phyloP scores from a whole-genome alignment of 1,139 yeast species.

The Debaryomycetaceae sp. region DNA sequence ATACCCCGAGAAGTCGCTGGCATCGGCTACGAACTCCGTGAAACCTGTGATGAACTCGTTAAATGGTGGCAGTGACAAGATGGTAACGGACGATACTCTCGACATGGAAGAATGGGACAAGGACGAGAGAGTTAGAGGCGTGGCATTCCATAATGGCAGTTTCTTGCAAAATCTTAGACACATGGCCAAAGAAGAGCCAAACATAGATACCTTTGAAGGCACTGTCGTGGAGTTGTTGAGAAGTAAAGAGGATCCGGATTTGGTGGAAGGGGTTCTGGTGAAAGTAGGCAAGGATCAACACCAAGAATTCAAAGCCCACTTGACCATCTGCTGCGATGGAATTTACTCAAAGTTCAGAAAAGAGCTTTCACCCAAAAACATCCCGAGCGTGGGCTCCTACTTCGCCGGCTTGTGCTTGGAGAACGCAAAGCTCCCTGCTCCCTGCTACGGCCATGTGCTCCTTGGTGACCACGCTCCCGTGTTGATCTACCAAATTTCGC shows the following conservation, averaged over 20 bases:
- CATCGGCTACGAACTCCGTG: slow-evolving; percentile 38
- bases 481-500: slow-evolving; percentile 80
- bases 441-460: slow-evolving; percentile 84
- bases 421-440: slow-evolving; percentile 69
- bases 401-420: slow-evolving; percentile 80
- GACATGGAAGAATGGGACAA: slow-evolving; percentile 52
- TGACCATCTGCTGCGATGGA: slow-evolving; percentile 88
- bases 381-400: slow-evolving; percentile 73
- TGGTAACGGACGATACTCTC: slow-evolving; percentile 48
- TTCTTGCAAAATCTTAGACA: slow-evolving; percentile 73
- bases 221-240: slow-evolving; percentile 66
- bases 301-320: slow-evolving; percentile 48
- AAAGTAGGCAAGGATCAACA: slow-evolving; percentile 21
- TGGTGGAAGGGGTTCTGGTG: slow-evolving; percentile 66
- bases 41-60: slow-evolving; percentile 55
- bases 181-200: slow-evolving; percentile 65
- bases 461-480: slow-evolving; percentile 87
- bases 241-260: slow-evolving; percentile 43
- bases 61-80: slow-evolving; percentile 52
- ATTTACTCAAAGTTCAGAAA: slow-evolving; percentile 90
- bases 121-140: slow-evolving; percentile 67
- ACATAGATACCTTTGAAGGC: slow-evolving; percentile 77
- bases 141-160: slow-evolving; percentile 89
- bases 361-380: slow-evolving; percentile 52
- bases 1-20: slow-evolving; percentile 64